Conservation (phyloP, 1,284 basidiomycete species). For the Laetiporus sulphureus region DNA sequence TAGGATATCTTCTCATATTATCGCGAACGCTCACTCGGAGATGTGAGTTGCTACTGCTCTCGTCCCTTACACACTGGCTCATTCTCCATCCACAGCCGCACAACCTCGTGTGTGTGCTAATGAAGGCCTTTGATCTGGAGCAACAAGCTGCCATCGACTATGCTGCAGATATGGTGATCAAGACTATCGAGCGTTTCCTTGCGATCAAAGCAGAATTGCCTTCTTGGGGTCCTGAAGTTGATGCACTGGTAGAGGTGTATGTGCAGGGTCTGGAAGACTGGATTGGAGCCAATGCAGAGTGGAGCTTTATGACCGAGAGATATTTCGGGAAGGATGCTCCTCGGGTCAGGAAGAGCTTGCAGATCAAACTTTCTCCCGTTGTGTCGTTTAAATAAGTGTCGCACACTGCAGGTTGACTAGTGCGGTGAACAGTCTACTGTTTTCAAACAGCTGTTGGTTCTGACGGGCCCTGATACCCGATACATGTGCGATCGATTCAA, state of each 20-base stretch:
- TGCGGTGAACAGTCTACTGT: too few relatives aligned
- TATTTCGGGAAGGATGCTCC: constrained; percentile 29
- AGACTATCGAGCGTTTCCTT: constrained; percentile 31
- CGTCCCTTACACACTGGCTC: too few relatives aligned
- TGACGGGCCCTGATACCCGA: too few relatives aligned
- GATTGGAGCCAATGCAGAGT: constrained; percentile 34
- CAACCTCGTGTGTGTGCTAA: constrained; percentile 40
- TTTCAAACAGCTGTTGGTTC: too few relatives aligned
- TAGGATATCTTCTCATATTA: constrained; percentile 38
- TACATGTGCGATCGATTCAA: too few relatives aligned
- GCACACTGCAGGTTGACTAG: too few relatives aligned
- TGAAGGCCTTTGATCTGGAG: constrained; percentile 32
- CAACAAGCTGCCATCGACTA: constrained; percentile 88
- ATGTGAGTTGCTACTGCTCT: too few relatives aligned
- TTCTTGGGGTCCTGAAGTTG: constrained; percentile 26
- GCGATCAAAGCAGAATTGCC: constrained; percentile 23
- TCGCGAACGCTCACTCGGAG: constrained; percentile 35
- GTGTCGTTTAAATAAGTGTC: constrained; percentile 1
- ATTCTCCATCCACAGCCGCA: constrained; percentile 19
- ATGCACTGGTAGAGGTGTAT: constrained; percentile 27
- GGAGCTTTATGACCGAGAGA: constrained; percentile 36
- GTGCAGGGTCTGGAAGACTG: constrained; percentile 36
- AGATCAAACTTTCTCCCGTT: not conserved
- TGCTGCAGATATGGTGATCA: constrained; percentile 90
- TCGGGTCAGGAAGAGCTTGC: constrained; percentile 1